phyloP scores from a whole-genome alignment of 2,329 filamentous ascomycete genomes.

The Alternaria consortialis region DNA sequence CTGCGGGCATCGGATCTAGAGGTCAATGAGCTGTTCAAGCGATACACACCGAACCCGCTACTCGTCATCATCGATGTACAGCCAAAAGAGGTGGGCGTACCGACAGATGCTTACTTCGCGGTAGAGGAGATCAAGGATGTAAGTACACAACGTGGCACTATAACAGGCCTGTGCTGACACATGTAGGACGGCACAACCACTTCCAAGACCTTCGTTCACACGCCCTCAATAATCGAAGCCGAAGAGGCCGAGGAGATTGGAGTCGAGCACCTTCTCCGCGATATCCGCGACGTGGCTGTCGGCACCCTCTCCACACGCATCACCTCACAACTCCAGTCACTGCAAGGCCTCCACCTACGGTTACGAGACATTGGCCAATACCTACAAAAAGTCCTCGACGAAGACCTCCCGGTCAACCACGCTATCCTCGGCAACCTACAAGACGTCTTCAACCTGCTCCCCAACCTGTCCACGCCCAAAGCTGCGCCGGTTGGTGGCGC shows the following conservation, averaged over 20 bases:
- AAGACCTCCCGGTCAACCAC: slow-evolving; percentile 93
- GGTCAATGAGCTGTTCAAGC: slow-evolving; percentile 99
- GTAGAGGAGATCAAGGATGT: slow-evolving; percentile 99
- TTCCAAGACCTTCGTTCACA: slow-evolving; percentile 97
- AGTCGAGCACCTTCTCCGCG: slow-evolving; percentile 95
- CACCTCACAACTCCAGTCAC: slow-evolving; percentile 95
- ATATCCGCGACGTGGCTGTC: slow-evolving; percentile 97
- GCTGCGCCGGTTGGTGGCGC: slow-evolving; percentile 62
- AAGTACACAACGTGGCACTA: slow-evolving; percentile 49
- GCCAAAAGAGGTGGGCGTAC: slow-evolving; percentile 96
- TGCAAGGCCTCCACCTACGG: slow-evolving; percentile 93
- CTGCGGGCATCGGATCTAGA: slow-evolving; percentile 94
- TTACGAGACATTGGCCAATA: slow-evolving; percentile 95
- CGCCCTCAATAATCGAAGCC: slow-evolving; percentile 96
- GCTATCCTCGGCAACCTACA: slow-evolving; percentile 98
- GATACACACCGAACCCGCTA: slow-evolving; percentile 95
- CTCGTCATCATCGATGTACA: slow-evolving; percentile 98
- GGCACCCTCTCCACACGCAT: slow-evolving; percentile 96
- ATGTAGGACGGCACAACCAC: slow-evolving; percentile 93
- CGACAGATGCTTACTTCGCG: slow-evolving; percentile 98
- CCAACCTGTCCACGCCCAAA: slow-evolving; percentile 87
- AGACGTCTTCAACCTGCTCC: slow-evolving; percentile 97
- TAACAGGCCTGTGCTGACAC: neutral
- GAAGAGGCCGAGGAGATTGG: slow-evolving; percentile 99
- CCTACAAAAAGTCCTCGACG: slow-evolving; percentile 93